phyloP scores from a whole-genome alignment of 345 rosid species.

The Gossypium australe region DNA sequence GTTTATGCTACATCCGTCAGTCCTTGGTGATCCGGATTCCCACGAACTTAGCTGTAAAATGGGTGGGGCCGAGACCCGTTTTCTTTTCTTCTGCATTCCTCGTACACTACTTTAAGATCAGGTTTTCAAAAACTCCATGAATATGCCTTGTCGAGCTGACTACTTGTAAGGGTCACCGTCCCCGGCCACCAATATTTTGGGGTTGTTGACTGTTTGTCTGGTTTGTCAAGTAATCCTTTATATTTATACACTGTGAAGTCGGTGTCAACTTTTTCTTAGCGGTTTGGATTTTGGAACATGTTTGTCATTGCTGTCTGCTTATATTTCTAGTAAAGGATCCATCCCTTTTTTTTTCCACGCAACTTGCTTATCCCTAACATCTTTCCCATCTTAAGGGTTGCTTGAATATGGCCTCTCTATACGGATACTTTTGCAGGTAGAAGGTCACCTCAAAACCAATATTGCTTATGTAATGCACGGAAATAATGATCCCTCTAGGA shows the following conservation, averaged over 20 bases:
- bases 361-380: no score
- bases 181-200: neutral
- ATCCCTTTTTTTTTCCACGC: no score
- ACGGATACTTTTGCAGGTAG: no score
- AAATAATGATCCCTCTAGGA: no score
- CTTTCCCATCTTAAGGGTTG: no score
- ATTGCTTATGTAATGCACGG: no score
- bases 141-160: neutral
- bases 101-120: neutral
- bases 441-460: no score
- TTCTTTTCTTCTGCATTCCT: neutral
- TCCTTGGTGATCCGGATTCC: neutral
- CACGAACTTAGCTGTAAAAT: neutral
- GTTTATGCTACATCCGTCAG: conserved; percentile 4
- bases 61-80: neutral
- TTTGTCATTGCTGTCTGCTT: neutral
- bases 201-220: neutral
- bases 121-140: neutral
- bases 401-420: no score
- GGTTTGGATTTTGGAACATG: neutral
- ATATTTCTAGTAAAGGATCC: neutral
- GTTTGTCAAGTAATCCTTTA: neutral
- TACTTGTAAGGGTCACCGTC: conserved; percentile 2
- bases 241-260: neutral
- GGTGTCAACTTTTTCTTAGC: neutral